These are phyloP conservation scores for Asterophora parasitica DNA, from an alignment of 768 basidiomycete genomes.

Conservation along the genomic window DNA sequence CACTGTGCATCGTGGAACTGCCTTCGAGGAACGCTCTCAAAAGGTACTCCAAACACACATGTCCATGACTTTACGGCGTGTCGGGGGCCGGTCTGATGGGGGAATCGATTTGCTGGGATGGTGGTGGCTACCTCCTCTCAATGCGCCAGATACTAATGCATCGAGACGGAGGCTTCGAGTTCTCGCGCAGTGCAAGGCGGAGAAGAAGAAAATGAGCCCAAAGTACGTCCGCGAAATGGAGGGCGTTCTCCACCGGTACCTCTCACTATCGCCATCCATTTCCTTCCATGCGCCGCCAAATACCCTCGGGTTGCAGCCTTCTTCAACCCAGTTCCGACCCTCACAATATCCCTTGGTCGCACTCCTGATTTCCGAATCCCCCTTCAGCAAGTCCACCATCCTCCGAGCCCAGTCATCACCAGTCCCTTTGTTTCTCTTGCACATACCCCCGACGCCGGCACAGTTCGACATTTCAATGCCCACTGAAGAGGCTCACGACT, in stretches of 20 bases:
- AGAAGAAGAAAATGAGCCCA: constrained; percentile 75
- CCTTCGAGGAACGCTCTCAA: constrained; percentile 71
- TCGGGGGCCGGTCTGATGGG: constrained; percentile 87
- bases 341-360: constrained; percentile 48
- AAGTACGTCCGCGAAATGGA: constrained; percentile 86
- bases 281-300: constrained; percentile 1
- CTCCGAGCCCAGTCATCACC: constrained; percentile 68
- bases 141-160: constrained; percentile 2
- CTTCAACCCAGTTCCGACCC: not conserved
- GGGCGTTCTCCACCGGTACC: constrained; percentile 67
- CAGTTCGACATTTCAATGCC: not conserved
- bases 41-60: constrained; percentile 55
- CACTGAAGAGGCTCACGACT: constrained; percentile 11
- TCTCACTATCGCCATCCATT: constrained; percentile 16
- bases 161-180: constrained; percentile 60
- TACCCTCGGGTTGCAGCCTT: not conserved
- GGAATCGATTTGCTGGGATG: constrained; percentile 87
- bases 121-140: constrained; percentile 76
- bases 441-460: constrained; percentile 50
- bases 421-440: constrained; percentile 75
- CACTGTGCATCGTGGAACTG: constrained; percentile 60
- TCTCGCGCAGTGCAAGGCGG: constrained; percentile 88
- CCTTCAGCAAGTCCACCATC: constrained; percentile 69
- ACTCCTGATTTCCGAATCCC: constrained; percentile 74
- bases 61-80: constrained; percentile 74